Evolutionary conservation across 1,284 basidiomycete genomes (phyloP).

Genomic region (Ustilago shanxiensis): DNA sequence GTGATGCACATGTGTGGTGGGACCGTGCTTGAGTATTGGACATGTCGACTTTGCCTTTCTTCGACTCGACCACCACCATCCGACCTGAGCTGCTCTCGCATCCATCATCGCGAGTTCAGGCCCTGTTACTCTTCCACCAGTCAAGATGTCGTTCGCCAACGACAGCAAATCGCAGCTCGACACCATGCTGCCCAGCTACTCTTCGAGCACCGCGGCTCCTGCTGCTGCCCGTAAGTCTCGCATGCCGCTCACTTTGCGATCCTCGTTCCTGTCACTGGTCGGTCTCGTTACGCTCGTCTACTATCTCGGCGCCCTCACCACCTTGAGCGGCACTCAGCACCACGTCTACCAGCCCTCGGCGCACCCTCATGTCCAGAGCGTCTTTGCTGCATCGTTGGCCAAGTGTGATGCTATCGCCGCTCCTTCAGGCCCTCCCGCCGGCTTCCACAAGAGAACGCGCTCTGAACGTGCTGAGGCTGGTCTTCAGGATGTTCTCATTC

Average conservation of each 20-base stretch:
- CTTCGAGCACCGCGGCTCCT: background rate
- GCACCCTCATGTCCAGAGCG: constrained; percentile 29
- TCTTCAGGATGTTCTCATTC: constrained; percentile 76
- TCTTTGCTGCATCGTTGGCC: constrained; percentile 36
- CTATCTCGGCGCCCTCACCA: constrained; percentile 28
- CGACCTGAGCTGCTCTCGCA: background rate
- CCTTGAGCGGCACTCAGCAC: constrained; percentile 21
- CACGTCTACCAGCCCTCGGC: constrained; percentile 45
- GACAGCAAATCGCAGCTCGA: constrained; percentile 19
- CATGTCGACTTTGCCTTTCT: background rate
- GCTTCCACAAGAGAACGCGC: constrained; percentile 75
- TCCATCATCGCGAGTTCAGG: background rate
- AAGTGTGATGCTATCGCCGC: constrained; percentile 46
- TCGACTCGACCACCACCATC: constrained; percentile 4
- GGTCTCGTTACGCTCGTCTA: constrained; percentile 32
- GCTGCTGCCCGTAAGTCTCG: constrained; percentile 20
- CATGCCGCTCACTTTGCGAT: constrained; percentile 15
- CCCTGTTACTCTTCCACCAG: no score
- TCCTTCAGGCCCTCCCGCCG: constrained; percentile 72
- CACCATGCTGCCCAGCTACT: constrained; percentile 31
- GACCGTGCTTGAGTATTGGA: background rate
- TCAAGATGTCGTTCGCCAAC: constrained; percentile 18
- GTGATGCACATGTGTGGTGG: background rate
- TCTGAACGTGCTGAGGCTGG: constrained; percentile 81
- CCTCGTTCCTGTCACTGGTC: constrained; percentile 29